Evolutionary conservation across 148 eudicot species (phyloP), one percentile per base, ranked within the genome.

Genomic region (Nyssa sinensis): DNA sequence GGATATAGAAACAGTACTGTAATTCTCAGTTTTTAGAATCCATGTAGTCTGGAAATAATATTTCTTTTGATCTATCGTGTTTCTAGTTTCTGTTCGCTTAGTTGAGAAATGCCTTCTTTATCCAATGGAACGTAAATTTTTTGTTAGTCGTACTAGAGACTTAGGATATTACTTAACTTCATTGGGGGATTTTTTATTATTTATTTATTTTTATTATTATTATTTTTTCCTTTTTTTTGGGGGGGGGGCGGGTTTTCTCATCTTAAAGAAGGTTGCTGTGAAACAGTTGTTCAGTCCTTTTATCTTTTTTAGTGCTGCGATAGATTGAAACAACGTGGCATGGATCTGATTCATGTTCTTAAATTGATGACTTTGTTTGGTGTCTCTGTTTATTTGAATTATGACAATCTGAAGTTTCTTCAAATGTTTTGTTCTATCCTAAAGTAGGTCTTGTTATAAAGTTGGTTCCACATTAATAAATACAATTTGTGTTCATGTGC

Each of bases 401-500:
- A 23, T 70, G 63, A 31, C 64, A 4, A 13, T 55, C 16, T 58
- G 5, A 7, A 33, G 41, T 37, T 30, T 37, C 16, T 37, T 34
- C 29, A 4, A 61, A 19, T 2, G 68, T 73, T 62, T 13, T 51
- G 29, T 73, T 62, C 21, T 12, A 73, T 51, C 29, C 17, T 27
- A 1, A 41, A 7, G 28, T 73, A 29, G 39, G 24, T 27, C 19
- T 39, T 72, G 21, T 73, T 30, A 29, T 11, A 24, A 12, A 27
- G 16, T 14, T 51, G 23, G 23, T 39, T 44, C 34, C 34, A 58
- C 17, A 72, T 60, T 71, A 41, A 72, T 33, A 23, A 55, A 3
- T 23, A 31, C 60, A 33, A 25, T 23, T 75, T 59, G 32, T 61
- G 51, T 69, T n/a, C 33, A 37, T 80, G 70, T 35, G 61, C 37